Evolutionary conservation across 805 yeast species (phyloP).

Genomic region (Ogataea parapolymorpha): DNA sequence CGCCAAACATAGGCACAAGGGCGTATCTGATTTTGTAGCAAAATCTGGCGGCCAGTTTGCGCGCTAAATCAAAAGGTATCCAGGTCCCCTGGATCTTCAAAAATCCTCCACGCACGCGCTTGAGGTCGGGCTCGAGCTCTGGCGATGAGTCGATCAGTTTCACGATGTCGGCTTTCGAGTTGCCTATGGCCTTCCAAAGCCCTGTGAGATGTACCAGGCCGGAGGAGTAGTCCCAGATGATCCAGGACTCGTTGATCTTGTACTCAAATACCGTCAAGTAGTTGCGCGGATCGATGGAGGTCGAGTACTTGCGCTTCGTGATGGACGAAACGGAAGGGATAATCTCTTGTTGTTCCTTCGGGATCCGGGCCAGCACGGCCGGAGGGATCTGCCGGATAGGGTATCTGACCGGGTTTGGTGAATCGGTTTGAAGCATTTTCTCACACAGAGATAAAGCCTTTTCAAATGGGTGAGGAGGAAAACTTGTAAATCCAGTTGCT

Average conservation of each 20-base stretch:
- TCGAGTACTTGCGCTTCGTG: slow-evolving; percentile 54
- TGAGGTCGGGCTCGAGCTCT: slow-evolving; percentile 56
- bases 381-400: slow-evolving; percentile 25
- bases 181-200: slow-evolving; percentile 74
- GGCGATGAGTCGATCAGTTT: slow-evolving; percentile 66
- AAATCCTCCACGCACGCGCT: slow-evolving; percentile 85
- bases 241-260: slow-evolving; percentile 63
- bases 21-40: slow-evolving; percentile 76
- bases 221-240: slow-evolving; percentile 81
- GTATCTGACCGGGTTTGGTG: slow-evolving; percentile 19
- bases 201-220: slow-evolving; percentile 89
- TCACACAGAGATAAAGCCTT: neutral
- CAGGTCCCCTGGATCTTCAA: slow-evolving; percentile 93
- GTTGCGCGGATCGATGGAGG: slow-evolving; percentile 69
- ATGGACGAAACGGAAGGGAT: slow-evolving; percentile 22
- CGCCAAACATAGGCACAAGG: slow-evolving; percentile 78
- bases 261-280: slow-evolving; percentile 71
- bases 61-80: slow-evolving; percentile 73
- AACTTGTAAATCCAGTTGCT: slow-evolving; percentile 6
- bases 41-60: slow-evolving; percentile 63
- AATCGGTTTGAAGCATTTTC: slow-evolving; percentile 4
- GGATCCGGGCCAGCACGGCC: slow-evolving; percentile 12
- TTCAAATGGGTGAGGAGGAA: slow-evolving; percentile 2
- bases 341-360: slow-evolving; percentile 21
- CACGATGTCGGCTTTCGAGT: slow-evolving; percentile 73